Base-by-base conservation (phyloP, 441 rosid species). In the Gossypium davidsonii region DNA sequence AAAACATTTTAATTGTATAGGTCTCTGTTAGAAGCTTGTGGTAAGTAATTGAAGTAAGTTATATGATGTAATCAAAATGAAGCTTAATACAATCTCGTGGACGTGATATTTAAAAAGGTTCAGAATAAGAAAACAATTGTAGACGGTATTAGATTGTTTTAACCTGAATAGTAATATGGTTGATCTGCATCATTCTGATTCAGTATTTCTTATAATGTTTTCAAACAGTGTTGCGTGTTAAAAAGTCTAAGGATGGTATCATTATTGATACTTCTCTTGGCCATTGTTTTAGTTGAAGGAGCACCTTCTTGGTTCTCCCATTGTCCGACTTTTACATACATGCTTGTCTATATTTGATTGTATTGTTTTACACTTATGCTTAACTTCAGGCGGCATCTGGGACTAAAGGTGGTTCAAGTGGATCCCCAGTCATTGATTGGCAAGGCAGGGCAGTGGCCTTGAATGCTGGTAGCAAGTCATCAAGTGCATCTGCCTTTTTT, bases 391-490 rank as follows among this genome's bases (percentile, higher is more conserved):
- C 98, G 76, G 99, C 97, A 70, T 93, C 96, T 1, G 99, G 99
- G 76, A 93, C 98, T 37, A 93, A 90, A 82, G 96, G 97, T 79
- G 99, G 99, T 61, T 96, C 99, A 76, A 96, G 99, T 84, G 99
- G 99, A 76, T 96, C 98, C 73, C 98, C 98, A 4, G 97, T 93
- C 78, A 90, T 96, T 79, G 96, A 96, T 84, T 87, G 92, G 87
- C 91, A 89, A 88, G 99, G 98, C 70, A 90, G 90, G 84, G 97
- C 96, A 28, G 96, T 96, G 77, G 99, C 99, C 67, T 80, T 96
- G 84, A 96, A 96, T 89, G 99, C 98, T 73, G 99, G 98, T 72
- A 78, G 97, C 91, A 93, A 91, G 85, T 78, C 91, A 31, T 85
- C 97, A 61, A 88, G 93, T 85, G 93, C 98, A 53, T 91, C 99